Percentiles rank a stretch among this genome's conserved stretches.
These are phyloP conservation scores for Halophytophthora batemanensis DNA, from an alignment of 352 stramenopile species.

Conservation along the genomic window DNA sequence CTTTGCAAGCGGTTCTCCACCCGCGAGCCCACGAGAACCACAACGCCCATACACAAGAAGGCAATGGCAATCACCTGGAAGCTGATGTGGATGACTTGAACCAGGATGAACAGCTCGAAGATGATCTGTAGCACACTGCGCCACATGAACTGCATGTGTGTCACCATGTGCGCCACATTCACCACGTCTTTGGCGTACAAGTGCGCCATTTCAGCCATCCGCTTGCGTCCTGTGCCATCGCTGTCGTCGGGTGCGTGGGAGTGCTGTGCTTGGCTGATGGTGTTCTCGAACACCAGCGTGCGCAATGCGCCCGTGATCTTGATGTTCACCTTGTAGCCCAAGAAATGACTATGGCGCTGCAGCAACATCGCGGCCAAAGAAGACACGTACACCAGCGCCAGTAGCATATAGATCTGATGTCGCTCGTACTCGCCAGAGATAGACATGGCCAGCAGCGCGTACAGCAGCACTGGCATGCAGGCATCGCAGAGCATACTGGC, in stretches of 20 bases:
- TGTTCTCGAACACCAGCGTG: slow-evolving; percentile 36
- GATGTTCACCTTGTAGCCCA: slow-evolving; percentile 35
- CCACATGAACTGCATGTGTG: slow-evolving; percentile 30
- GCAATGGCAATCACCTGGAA: slow-evolving; percentile 25
- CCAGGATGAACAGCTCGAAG: slow-evolving; percentile 34
- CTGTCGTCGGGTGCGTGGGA: slow-evolving; percentile 15
- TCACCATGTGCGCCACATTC: slow-evolving; percentile 21
- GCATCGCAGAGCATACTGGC: slow-evolving; percentile 36
- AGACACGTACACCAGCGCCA: slow-evolving; percentile 29
- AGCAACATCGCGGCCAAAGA: slow-evolving; percentile 25
- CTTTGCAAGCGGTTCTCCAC: slow-evolving; percentile 15
- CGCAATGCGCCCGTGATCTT: slow-evolving; percentile 30
- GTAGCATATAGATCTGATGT: slow-evolving; percentile 16
- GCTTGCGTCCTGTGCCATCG: slow-evolving; percentile 26
- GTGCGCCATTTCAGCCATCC: slow-evolving; percentile 31
- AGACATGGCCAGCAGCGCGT: slow-evolving; percentile 33
- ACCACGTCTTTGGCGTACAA: slow-evolving; percentile 32
- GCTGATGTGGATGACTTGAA: slow-evolving; percentile 34
- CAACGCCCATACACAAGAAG: slow-evolving; percentile 22
- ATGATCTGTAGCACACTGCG: slow-evolving; percentile 24
- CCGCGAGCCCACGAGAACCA: slow-evolving; percentile 21
- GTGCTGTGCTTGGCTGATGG: slow-evolving; percentile 26
- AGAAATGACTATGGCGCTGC: slow-evolving; percentile 25
- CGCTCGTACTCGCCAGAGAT: slow-evolving; percentile 25
- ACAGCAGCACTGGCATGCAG: slow-evolving; percentile 40